Conservation (phyloP, 2,329 filamentous ascomycete genomes). For the Fusarium denticulatum region DNA sequence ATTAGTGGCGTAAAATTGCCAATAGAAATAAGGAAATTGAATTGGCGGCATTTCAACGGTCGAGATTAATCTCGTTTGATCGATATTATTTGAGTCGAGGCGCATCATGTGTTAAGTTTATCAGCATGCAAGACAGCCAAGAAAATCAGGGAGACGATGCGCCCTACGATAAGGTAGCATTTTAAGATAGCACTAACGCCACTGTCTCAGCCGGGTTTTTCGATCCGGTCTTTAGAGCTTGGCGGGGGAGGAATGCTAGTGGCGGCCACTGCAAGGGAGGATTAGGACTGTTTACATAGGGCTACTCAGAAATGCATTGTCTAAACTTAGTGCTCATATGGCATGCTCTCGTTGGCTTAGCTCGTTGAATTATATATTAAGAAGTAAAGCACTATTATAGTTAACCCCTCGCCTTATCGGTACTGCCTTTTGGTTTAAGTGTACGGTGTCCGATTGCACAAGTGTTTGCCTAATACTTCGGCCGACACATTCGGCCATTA, state of each 20-base stretch:
- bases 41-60: too few relatives aligned
- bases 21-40: too few relatives aligned
- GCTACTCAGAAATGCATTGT: neutral
- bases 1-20: neutral
- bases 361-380: neutral
- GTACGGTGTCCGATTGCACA: neutral
- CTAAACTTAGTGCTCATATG: neutral
- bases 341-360: neutral
- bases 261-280: neutral
- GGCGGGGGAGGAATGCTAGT: neutral
- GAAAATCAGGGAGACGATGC: neutral
- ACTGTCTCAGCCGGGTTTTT: neutral
- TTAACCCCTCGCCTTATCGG: neutral
- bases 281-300: neutral
- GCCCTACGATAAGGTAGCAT: neutral
- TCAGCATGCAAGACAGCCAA: neutral
- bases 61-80: neutral
- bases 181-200: neutral
- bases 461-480: neutral
- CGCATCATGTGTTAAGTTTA: neutral
- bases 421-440: neutral
- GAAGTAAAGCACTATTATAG: neutral
- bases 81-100: too few relatives aligned
- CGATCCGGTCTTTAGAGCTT: neutral
- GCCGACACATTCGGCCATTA: constrained; percentile 34